Evolutionary conservation across 441 rosid species (phyloP).

Genomic region (Euphorbia schlechtendalii): DNA sequence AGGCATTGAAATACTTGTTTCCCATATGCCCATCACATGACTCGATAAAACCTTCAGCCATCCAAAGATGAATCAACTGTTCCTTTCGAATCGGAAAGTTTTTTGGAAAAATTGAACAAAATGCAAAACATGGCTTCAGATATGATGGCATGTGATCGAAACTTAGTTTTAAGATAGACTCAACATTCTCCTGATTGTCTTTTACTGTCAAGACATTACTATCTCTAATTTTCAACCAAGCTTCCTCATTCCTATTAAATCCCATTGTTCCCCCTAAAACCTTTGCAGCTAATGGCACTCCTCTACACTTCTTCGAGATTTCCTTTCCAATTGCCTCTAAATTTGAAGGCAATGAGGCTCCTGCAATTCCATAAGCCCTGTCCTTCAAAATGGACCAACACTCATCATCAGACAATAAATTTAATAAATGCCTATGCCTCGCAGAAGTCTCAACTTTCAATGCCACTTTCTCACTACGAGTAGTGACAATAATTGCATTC

Average conservation of each 20-base stretch:
- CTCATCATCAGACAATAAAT: not conserved
- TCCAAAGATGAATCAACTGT: conserved; percentile 16
- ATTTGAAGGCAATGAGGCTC: not conserved
- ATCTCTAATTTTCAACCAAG: not conserved
- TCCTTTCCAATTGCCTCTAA: not conserved
- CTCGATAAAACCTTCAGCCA: conserved; percentile 23
- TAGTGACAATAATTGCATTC: not conserved
- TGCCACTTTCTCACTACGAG: not conserved
- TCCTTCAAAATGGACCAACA: conserved; percentile 15
- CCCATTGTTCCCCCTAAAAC: not conserved
- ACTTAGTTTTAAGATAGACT: not conserved
- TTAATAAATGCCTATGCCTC: not conserved
- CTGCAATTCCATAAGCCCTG: conserved; percentile 11
- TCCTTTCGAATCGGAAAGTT: conserved; percentile 8
- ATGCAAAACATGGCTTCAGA: conserved; percentile 20
- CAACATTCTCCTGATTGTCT: not conserved
- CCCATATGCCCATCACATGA: conserved; percentile 20
- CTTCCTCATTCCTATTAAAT: not conserved
- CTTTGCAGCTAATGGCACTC: conserved; percentile 1
- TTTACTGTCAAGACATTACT: not conserved
- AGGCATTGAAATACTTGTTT: conserved; percentile 13
- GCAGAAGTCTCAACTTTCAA: not conserved
- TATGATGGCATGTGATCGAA: conserved; percentile 17
- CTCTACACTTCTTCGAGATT: not conserved
- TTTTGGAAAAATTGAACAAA: conserved; percentile 22